Percentiles rank a stretch among this genome's conserved stretches.
Conservation (phyloP, 78 protist genomes). For the Protostelium mycophagum region DNA sequence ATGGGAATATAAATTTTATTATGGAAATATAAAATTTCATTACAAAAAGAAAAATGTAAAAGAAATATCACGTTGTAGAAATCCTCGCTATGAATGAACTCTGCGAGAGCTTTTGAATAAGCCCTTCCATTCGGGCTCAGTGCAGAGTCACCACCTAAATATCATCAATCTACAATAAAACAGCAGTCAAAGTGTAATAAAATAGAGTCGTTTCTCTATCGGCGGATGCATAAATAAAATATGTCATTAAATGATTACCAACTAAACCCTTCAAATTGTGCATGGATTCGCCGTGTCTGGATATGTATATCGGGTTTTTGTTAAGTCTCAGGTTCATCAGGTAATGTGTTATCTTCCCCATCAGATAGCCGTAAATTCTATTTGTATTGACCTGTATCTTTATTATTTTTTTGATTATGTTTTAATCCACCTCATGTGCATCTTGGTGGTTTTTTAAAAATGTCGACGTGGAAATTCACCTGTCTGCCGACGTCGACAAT, state of each 20-base stretch:
- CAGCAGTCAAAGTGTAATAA: no score
- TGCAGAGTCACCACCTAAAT: conserved; percentile 90
- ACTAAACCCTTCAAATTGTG: conserved; percentile 66
- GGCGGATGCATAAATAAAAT: no score
- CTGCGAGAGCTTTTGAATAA: neutral
- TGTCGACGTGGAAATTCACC: neutral
- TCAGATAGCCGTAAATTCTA: conserved; percentile 34
- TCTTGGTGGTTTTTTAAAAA: neutral
- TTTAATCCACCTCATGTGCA: no score
- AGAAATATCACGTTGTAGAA: neutral
- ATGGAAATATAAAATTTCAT: no score
- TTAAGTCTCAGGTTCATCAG: conserved; percentile 71
- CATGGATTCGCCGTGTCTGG: conserved; percentile 89
- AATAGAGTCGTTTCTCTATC: no score
- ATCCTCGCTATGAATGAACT: neutral
- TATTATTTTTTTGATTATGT: no score
- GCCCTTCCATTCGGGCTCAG: conserved; percentile 31
- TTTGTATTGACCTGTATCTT: neutral
- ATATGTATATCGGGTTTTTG: conserved; percentile 71
- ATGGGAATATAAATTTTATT: no score
- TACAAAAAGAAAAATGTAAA: neutral
- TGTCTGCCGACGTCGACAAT: conserved; percentile 67
- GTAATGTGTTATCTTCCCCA: conserved; percentile 58
- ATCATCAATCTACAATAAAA: no score
- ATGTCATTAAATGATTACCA: no score